These are phyloP conservation scores for Amanita molliuscula DNA, from an alignment of 768 basidiomycete species.

Conservation along the genomic window DNA sequence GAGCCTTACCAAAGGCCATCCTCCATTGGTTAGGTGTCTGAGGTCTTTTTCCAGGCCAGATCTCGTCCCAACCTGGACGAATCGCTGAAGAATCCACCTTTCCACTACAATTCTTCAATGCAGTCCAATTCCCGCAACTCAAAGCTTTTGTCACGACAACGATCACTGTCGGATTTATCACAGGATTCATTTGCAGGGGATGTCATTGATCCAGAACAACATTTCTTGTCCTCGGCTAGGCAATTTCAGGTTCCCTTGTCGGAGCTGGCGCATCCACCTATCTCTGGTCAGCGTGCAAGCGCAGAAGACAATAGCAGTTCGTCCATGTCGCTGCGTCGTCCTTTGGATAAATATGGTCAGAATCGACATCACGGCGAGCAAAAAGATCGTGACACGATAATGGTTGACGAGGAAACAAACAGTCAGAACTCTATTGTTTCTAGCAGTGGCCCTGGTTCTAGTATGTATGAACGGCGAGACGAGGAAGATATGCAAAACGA, in stretches of 20 bases:
- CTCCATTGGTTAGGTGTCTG: not conserved
- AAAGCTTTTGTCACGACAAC: not conserved
- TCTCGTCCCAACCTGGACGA: not conserved
- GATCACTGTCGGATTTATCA: constrained; percentile 21
- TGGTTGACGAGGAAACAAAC: not conserved
- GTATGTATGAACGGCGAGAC: constrained; percentile 1
- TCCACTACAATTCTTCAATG: not conserved
- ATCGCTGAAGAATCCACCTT: not conserved
- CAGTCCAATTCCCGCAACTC: not conserved
- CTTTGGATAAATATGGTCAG: not conserved
- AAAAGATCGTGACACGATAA: not conserved
- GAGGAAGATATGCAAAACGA: not conserved
- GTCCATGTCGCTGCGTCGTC: not conserved
- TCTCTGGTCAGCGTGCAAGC: constrained; percentile 11
- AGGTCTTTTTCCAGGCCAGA: not conserved
- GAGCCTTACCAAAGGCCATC: not conserved
- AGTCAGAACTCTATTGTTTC: constrained; percentile 4
- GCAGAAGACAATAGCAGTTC: constrained; percentile 3
- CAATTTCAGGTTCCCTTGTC: constrained; percentile 50
- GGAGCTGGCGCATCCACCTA: constrained; percentile 26
- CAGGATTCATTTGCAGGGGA: constrained; percentile 57
- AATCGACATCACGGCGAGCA: not conserved
- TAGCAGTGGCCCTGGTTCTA: constrained; percentile 5
- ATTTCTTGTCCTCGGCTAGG: constrained; percentile 33
- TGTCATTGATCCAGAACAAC: constrained; percentile 35